phyloP scores from a whole-genome alignment of 2,329 filamentous ascomycete genomes.

The Alternaria sp. region DNA sequence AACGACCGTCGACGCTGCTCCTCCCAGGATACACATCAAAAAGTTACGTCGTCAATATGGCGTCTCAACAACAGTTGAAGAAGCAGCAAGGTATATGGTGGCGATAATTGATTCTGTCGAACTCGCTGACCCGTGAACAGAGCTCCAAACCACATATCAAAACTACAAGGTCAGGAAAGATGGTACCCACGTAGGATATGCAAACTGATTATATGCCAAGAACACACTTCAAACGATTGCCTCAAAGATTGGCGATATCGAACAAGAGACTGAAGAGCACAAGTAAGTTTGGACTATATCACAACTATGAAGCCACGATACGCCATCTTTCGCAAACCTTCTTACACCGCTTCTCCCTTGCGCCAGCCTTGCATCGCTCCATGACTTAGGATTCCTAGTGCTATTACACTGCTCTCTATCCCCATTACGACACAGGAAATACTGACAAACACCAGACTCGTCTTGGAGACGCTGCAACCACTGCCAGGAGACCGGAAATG shows the following conservation, averaged over 20 bases:
- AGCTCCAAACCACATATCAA: slow-evolving; percentile 80
- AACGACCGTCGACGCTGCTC: slow-evolving; percentile 5
- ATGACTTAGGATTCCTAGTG: slow-evolving; percentile 4
- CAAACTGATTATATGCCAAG: slow-evolving; percentile 5
- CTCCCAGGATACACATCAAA: background rate
- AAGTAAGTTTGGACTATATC: slow-evolving; percentile 69
- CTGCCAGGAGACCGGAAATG: slow-evolving; percentile 89
- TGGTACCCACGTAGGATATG: background rate
- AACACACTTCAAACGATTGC: slow-evolving; percentile 87
- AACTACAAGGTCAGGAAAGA: slow-evolving; percentile 66
- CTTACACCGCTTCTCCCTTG: slow-evolving; percentile 29
- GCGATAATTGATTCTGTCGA: background rate
- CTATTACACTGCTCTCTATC: slow-evolving; percentile 30
- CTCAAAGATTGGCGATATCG: slow-evolving; percentile 95
- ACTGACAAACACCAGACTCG: slow-evolving; percentile 69
- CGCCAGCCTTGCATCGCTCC: slow-evolving; percentile 20
- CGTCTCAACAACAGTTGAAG: slow-evolving; percentile 65
- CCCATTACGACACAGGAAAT: slow-evolving; percentile 1
- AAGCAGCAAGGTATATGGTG: slow-evolving; percentile 74
- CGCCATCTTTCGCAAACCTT: slow-evolving; percentile 2
- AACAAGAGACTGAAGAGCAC: slow-evolving; percentile 97
- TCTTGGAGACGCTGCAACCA: slow-evolving; percentile 88
- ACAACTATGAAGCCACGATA: background rate
- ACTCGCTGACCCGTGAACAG: slow-evolving; percentile 54
- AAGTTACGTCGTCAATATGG: slow-evolving; percentile 51